Evolutionary conservation across 1,284 basidiomycete genomes (phyloP), one percentile per base, ranked within the genome.

Genomic region (Moniliophthora roreri): DNA sequence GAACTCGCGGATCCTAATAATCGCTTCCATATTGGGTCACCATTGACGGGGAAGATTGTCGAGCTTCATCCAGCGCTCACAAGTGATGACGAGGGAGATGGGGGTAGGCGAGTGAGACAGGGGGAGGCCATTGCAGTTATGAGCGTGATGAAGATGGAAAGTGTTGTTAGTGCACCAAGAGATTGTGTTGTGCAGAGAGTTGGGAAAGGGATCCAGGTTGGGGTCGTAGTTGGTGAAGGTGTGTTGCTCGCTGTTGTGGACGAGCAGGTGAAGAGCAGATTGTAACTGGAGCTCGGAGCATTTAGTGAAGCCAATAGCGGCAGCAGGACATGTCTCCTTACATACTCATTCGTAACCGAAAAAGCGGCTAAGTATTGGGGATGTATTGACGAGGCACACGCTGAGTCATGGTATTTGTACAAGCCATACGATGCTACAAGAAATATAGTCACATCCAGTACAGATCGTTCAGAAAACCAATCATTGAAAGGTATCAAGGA

Each of bases 111-210:
- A 13, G 62, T 72, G n/a, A 64, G 55, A 41, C 67, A 65, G 51
- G 73, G 73, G 4, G 72, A 74, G 15, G 55, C 65, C 9, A 20
- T 75, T 28, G 58, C 70, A 9, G 63, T 71, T 8, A 48, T 76
- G 35, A 73, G 68, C 45, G 68, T 70, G 23, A 76, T 76, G 74
- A 76, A 75, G 65, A 76, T 76, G 71, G 74, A 76, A 57, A 74
- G 61, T 50, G 63, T 66, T 3, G 57, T 76, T 26, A 44, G 55
- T 7, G 63, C 69, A 9, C 66, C 67, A 1, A 53, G 52, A 23
- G 66, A 68, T 58, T 69, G 67, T 16, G 52, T 58, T 42, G 58
- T 73, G 5, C 60, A 62, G 42, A 59, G 64, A 28, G 28, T 62
- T 23, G 70, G 70, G 7, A 68, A 64, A 45, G 70, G 70, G 2